A percentile compares a stretch with the other conserved stretches of the same genome.
These are phyloP conservation scores for Starmerella stellata DNA, from an alignment of 805 yeast species.

Conservation along the genomic window DNA sequence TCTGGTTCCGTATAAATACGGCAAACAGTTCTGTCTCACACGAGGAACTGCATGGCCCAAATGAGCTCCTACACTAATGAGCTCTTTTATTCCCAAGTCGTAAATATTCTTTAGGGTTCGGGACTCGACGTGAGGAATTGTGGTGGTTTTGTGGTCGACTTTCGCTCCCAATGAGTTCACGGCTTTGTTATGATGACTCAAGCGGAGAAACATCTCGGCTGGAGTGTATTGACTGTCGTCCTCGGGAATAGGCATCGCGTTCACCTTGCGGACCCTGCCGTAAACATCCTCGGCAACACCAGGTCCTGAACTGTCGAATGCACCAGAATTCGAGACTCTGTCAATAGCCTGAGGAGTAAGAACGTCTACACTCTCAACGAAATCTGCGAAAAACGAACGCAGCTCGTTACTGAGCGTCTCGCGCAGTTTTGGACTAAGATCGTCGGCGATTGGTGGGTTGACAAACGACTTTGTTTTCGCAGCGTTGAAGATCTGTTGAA, in stretches of 20 bases:
- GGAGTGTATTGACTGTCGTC: conserved; percentile 48
- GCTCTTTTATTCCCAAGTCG: conserved; percentile 46
- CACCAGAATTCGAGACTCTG: conserved; percentile 7
- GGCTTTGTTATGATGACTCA: conserved; percentile 39
- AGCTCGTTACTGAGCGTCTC: conserved; percentile 19
- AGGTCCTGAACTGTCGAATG: conserved; percentile 4
- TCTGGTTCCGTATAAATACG: conserved; percentile 72
- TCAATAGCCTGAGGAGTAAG: conserved; percentile 15
- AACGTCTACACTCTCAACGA: conserved; percentile 17
- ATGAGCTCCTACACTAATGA: conserved; percentile 86
- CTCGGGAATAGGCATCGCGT: conserved; percentile 38
- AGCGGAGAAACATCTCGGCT: conserved; percentile 64
- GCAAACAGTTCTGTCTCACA: conserved; percentile 58
- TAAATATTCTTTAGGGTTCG: conserved; percentile 35
- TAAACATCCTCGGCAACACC: conserved; percentile 1
- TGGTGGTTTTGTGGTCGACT: conserved; percentile 33
- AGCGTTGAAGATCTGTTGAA: conserved; percentile 9
- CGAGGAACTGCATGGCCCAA: conserved; percentile 74
- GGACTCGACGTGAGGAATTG: conserved; percentile 50
- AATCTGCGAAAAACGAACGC: conserved; percentile 17
- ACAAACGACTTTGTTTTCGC: conserved; percentile 11
- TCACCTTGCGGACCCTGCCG: conserved; percentile 9
- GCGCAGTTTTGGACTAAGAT: conserved; percentile 21
- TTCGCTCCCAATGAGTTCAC: conserved; percentile 48
- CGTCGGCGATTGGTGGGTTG: conserved; percentile 10